These are phyloP conservation scores for Psilocybe sp. DNA, from an alignment of 768 basidiomycete genomes.

Conservation along the genomic window DNA sequence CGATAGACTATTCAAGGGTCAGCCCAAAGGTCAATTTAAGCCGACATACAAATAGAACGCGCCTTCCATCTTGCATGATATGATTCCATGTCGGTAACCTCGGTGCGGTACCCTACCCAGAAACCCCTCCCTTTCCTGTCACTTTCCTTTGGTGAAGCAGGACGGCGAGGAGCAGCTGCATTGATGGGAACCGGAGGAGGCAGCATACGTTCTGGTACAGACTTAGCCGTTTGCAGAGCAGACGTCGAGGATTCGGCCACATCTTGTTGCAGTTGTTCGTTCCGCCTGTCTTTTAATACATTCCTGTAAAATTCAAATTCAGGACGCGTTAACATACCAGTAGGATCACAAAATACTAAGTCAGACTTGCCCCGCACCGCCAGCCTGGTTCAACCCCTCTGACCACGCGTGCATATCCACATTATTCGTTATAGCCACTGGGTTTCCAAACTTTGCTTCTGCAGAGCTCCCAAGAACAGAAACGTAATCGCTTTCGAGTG, in stretches of 20 bases:
- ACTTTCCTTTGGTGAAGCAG: neutral
- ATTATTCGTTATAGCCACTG: constrained; percentile 42
- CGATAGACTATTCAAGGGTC: constrained; percentile 5
- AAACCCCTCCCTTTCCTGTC: neutral
- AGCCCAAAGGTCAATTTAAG: neutral
- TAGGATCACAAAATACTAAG: neutral
- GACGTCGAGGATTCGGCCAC: neutral
- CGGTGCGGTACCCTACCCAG: neutral
- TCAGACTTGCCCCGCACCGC: constrained; percentile 57
- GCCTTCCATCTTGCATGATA: constrained; percentile 19
- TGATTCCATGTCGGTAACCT: constrained; percentile 9
- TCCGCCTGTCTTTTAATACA: constrained; percentile 15
- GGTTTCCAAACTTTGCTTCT: constrained; percentile 50
- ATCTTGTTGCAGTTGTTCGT: constrained; percentile 5
- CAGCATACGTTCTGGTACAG: constrained; percentile 4
- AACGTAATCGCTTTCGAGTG: constrained; percentile 50
- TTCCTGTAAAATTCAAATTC: constrained; percentile 41
- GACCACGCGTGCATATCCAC: constrained; percentile 48
- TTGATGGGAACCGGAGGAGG: neutral
- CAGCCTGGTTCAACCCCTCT: constrained; percentile 50
- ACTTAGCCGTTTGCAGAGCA: constrained; percentile 1
- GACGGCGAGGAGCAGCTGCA: neutral
- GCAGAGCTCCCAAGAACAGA: constrained; percentile 38
- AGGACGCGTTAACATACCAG: neutral
- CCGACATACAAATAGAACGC: neutral